These are phyloP conservation scores for Acorus calamus DNA, from an alignment of 106 monocot species.

Conservation along the genomic window DNA sequence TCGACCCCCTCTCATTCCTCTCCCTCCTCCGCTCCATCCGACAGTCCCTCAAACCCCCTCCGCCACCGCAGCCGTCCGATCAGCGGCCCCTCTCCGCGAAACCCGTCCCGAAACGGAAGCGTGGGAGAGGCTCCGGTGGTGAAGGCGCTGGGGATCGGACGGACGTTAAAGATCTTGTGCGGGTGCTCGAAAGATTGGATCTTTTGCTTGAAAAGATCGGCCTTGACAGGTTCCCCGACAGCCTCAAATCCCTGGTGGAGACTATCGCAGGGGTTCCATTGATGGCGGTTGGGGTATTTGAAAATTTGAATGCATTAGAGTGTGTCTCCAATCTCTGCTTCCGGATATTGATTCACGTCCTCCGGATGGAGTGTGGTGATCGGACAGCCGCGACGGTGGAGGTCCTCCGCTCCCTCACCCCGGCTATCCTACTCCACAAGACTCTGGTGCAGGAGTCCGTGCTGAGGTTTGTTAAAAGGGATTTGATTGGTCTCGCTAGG, in stretches of 20 bases:
- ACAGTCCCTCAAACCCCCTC: conserved; percentile 27
- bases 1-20: conserved; percentile 59
- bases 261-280: conserved; percentile 34
- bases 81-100: background rate
- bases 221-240: conserved; percentile 41
- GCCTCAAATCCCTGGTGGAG: conserved; percentile 50
- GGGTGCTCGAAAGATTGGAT: conserved; percentile 37
- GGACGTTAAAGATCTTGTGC: conserved; percentile 4
- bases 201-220: conserved; percentile 30
- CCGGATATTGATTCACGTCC: conserved; percentile 31
- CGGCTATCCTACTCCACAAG: conserved; percentile 47
- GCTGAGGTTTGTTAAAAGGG: conserved; percentile 34
- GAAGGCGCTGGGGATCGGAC: background rate
- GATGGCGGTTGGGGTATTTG: background rate
- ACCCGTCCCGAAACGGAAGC: background rate
- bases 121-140: conserved; percentile 3
- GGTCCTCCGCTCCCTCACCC: conserved; percentile 37
- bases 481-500: conserved; percentile 33
- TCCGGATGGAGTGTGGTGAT: conserved; percentile 55
- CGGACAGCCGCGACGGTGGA: conserved; percentile 29
- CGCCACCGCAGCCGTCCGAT: background rate
- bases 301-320: background rate
- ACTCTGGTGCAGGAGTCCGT: conserved; percentile 24
- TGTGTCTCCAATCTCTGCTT: conserved; percentile 42
- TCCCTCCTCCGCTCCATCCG: conserved; percentile 72